These are phyloP conservation scores for Hyphopichia pseudoburtonii DNA, from an alignment of 1,139 yeast species.

Conservation along the genomic window DNA sequence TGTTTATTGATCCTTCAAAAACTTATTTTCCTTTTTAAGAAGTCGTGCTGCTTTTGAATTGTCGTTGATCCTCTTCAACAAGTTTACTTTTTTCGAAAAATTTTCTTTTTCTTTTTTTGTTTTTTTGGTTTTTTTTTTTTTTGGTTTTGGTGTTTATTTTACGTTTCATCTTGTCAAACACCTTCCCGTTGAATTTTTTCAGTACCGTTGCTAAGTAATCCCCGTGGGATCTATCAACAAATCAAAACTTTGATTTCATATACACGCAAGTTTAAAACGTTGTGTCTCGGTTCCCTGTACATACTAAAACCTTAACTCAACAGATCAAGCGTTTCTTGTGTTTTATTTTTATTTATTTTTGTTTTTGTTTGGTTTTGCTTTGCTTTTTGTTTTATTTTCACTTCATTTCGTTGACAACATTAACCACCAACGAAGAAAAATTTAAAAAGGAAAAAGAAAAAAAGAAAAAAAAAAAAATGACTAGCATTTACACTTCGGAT, in stretches of 20 bases:
- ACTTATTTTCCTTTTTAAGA: no score
- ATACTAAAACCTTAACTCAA: no score
- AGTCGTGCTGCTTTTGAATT: neutral
- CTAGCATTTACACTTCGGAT: slow-evolving; percentile 50
- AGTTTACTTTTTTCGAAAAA: neutral
- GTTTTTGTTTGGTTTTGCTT: neutral
- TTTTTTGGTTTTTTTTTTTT: neutral
- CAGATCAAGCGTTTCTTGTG: no score
- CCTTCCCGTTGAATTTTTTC: neutral
- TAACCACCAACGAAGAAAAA: neutral
- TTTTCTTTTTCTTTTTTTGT: neutral
- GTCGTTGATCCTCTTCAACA: neutral
- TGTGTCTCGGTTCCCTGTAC: no score
- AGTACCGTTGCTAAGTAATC: no score
- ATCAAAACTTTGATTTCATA: no score
- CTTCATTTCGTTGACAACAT: neutral
- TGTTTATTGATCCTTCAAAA: no score
- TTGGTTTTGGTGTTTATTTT: neutral
- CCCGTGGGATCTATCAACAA: no score
- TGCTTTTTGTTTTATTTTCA: neutral
- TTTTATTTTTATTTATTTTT: no score
- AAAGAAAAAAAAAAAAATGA: slow-evolving; percentile 23
- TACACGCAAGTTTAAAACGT: no score
- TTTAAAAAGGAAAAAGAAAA: neutral
- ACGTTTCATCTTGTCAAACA: neutral